Conservation (phyloP, 805 yeast species). For the Kluyveromyces starmeri region DNA sequence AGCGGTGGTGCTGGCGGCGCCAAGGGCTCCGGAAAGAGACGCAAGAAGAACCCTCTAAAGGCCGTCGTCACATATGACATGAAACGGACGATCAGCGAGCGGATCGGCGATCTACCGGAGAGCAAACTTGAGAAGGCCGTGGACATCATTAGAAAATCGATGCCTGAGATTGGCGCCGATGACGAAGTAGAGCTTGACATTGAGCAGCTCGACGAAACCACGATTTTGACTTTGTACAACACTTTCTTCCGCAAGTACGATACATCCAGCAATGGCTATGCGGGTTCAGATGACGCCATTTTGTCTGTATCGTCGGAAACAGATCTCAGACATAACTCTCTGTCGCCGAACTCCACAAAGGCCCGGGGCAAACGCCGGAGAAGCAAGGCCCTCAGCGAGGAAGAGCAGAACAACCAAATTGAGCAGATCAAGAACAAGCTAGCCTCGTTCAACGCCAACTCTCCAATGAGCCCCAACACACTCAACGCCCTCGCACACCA, state of each 20-base stretch:
- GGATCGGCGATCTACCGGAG: conserved; percentile 68
- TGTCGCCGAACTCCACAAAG: conserved; percentile 8
- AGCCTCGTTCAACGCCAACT: conserved; percentile 56
- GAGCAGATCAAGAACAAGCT: conserved; percentile 66
- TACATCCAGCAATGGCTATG: conserved; percentile 10
- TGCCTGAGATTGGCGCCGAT: conserved; percentile 50
- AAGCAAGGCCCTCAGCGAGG: conserved; percentile 52
- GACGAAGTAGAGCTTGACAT: conserved; percentile 96
- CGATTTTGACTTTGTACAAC: conserved; percentile 75
- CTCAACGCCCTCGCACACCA: conserved; percentile 16
- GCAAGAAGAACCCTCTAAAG: conserved; percentile 26
- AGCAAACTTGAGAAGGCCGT: conserved; percentile 76
- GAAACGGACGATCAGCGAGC: conserved; percentile 89
- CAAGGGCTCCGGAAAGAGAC: conserved; percentile 12
- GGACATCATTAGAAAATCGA: conserved; percentile 71
- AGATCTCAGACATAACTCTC: conserved; percentile 8
- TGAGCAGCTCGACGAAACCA: conserved; percentile 80
- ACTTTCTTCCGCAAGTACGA: conserved; percentile 54
- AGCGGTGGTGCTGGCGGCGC: conserved; percentile 16
- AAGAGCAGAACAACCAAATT: conserved; percentile 57
- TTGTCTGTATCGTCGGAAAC: conserved; percentile 6
- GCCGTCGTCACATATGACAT: conserved; percentile 79
- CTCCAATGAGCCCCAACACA: conserved; percentile 34
- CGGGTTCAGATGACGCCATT: conserved; percentile 9
- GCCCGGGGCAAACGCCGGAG: conserved; percentile 33